Conservation (phyloP, 495 filamentous ascomycete genomes). For the Penicillium robsamsonii region DNA sequence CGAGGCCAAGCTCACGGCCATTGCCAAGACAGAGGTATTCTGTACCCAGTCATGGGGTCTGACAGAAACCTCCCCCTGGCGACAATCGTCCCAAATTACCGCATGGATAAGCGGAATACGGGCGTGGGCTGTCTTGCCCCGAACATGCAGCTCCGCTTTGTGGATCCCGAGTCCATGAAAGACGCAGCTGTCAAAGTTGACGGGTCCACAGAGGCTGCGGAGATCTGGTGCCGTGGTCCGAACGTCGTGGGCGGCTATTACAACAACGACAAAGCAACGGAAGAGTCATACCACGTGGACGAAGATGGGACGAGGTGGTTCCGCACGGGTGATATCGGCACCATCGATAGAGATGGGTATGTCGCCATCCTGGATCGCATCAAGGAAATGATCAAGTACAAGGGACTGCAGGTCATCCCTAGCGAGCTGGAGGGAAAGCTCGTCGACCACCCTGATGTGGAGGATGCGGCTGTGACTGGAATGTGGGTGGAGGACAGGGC, state of each 20-base stretch:
- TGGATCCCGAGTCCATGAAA: slow-evolving; percentile 43
- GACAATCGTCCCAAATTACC: slow-evolving; percentile 45
- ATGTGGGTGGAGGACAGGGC: slow-evolving; percentile 58
- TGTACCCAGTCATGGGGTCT: slow-evolving; percentile 76
- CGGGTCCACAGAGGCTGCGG: slow-evolving; percentile 51
- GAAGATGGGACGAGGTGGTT: slow-evolving; percentile 52
- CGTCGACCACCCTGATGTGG: slow-evolving; percentile 60
- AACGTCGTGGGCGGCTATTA: slow-evolving; percentile 67
- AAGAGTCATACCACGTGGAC: slow-evolving; percentile 52
- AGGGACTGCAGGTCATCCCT: slow-evolving; percentile 74
- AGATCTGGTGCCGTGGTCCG: slow-evolving; percentile 57
- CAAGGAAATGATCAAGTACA: slow-evolving; percentile 81
- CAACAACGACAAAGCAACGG: slow-evolving; percentile 61
- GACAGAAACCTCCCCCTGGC: slow-evolving; percentile 57
- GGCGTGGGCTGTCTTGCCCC: slow-evolving; percentile 58
- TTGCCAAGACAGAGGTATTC: slow-evolving; percentile 52
- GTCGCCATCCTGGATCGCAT: slow-evolving; percentile 66
- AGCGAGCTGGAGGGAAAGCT: slow-evolving; percentile 74
- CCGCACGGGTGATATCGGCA: slow-evolving; percentile 56
- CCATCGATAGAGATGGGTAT: slow-evolving; percentile 51
- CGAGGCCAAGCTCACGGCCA: slow-evolving; percentile 50
- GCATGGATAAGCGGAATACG: slow-evolving; percentile 54
- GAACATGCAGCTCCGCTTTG: slow-evolving; percentile 58
- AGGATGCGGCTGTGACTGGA: slow-evolving; percentile 70
- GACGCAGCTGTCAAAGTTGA: slow-evolving; percentile 40